Evolutionary conservation across 768 basidiomycete genomes (phyloP).

Genomic region (Phaffia tasmanica): DNA sequence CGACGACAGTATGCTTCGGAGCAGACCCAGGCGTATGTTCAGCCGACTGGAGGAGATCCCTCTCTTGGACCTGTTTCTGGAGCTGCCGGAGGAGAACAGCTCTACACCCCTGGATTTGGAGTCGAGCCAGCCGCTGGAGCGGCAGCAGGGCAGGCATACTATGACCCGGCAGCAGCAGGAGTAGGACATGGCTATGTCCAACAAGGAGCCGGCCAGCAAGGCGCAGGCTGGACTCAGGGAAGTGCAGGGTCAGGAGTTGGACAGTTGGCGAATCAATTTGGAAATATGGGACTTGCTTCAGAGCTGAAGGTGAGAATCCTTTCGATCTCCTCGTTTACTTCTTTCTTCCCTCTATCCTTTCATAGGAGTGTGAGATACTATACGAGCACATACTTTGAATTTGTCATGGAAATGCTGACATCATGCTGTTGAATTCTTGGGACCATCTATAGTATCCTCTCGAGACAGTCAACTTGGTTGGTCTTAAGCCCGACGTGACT

Average conservation of each 20-base stretch:
- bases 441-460: conserved; percentile 47
- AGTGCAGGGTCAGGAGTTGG: conserved; percentile 15
- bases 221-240: conserved; percentile 23
- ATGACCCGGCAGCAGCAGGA: conserved; percentile 44
- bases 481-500: conserved; percentile 79
- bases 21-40: conserved; percentile 79
- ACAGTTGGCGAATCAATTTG: conserved; percentile 65
- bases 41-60: conserved; percentile 36
- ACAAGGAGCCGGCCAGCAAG: too few relatives aligned
- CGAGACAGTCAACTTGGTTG: conserved; percentile 81
- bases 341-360: conserved; percentile 2
- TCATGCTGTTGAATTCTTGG: conserved; percentile 25
- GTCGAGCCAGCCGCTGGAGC: conserved; percentile 29
- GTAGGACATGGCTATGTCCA: conserved; percentile 26
- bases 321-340: conserved; percentile 15
- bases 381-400: neutral
- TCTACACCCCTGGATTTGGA: conserved; percentile 77
- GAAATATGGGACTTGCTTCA: conserved; percentile 61
- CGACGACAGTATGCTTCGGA: conserved; percentile 82
- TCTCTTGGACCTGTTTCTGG: conserved; percentile 28
- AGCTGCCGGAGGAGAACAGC: conserved; percentile 47
- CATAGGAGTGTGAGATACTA: neutral
- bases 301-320: conserved; percentile 51
- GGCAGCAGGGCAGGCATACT: conserved; percentile 43
- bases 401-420: neutral